Base-by-base conservation (phyloP, 148 eudicot genomes). In the Heliamphora exappendiculata region DNA sequence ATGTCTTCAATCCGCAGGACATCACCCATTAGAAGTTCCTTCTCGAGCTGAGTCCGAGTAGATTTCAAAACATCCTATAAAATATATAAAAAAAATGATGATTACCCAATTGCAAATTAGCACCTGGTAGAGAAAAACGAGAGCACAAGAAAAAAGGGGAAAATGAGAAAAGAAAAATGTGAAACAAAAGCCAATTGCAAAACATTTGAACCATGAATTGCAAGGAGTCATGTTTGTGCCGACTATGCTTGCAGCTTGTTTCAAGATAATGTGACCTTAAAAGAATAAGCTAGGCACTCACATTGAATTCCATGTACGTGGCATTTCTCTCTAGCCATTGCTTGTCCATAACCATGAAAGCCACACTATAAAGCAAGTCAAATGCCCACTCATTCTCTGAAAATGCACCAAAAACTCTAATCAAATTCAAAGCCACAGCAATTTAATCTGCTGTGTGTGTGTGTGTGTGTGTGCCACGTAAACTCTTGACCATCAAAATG, bases 361-460 rank as follows among this genome's bases (percentile, higher is more conserved):
- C 96, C 55, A 93, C 92, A 58, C 96, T 89, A 51, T 91, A 93
- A 9, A 93, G 93, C 79, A 91, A 82, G 78, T 93, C 98, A 66
- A 93, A 93, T 2, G 93, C 89, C 98, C 93, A 91, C 81, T 93
- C 92, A 54, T 93, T 87, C 80, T 87, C 98, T 93, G 91, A 34
- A 83, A 86, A 75, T 44, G 42, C 66, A 76, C 11, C 13, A 33
- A 44, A 34, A 41, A 14, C 55, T 37, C 39, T 75, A 0, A 34
- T 75, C 31, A 75, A 29, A 41, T 33, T 33, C 31, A 62, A 31
- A 31, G 20, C 57, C 16, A 59, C 10, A 26, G 24, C 44, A 12
- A 36, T 5, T 28, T 4, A 37, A 5, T 34, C 16, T 0, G 29
- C 44, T 72, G 5, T 20, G 24, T 0, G 4, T 1, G 7, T n/a